These are phyloP conservation scores for Fraxinus velutina DNA, from an alignment of 305 asterid species.

Conservation along the genomic window DNA sequence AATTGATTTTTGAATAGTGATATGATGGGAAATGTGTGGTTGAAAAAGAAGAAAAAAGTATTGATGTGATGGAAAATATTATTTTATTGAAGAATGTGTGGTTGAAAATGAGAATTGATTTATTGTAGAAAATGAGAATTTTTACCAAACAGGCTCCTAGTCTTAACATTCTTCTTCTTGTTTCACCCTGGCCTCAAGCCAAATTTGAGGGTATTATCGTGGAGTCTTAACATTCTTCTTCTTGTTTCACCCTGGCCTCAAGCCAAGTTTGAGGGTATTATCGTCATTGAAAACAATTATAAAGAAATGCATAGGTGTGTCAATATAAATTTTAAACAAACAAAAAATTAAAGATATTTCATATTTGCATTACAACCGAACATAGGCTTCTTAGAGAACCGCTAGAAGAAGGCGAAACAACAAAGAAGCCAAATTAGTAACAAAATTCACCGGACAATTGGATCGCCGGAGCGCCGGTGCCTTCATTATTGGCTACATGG, in stretches of 20 bases:
- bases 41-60: too few relatives aligned
- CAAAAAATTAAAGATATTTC: background rate
- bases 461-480: constrained; percentile 21
- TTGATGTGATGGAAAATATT: too few relatives aligned
- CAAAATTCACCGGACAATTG: background rate
- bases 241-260: background rate
- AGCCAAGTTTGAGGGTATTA: background rate
- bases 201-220: too few relatives aligned
- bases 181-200: too few relatives aligned
- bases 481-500: constrained; percentile 36
- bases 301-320: background rate
- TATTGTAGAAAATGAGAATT: too few relatives aligned
- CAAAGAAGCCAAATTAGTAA: background rate
- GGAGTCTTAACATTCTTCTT: too few relatives aligned
- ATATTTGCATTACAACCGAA: background rate
- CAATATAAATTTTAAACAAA: background rate
- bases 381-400: background rate
- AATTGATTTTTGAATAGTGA: too few relatives aligned
- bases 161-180: too few relatives aligned
- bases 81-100: too few relatives aligned
- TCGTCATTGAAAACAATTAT: background rate
- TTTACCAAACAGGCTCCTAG: too few relatives aligned
- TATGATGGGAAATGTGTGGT: too few relatives aligned
- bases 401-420: background rate
- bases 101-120: too few relatives aligned